A percentile compares a stretch with the other conserved stretches of the same genome.
These are phyloP conservation scores for Epichloe sylvatica DNA, from an alignment of 2,329 filamentous ascomycete species.

Conservation along the genomic window DNA sequence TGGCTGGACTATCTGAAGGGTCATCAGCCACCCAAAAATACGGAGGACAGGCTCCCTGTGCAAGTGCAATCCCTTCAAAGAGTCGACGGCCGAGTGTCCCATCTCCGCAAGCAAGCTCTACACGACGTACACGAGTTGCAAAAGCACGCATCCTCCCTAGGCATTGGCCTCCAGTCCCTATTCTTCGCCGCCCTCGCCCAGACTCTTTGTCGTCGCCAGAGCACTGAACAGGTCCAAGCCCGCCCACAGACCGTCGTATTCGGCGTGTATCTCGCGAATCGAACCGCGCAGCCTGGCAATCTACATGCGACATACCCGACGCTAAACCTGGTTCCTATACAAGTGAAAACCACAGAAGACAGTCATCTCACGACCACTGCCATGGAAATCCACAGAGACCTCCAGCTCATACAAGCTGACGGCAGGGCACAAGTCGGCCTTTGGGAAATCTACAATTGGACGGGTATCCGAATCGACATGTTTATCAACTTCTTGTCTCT, in stretches of 20 bases:
- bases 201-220: constrained; percentile 23
- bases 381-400: constrained; percentile 49
- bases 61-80: not conserved
- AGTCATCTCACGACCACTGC: constrained; percentile 37
- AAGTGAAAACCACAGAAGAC: constrained; percentile 27
- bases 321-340: constrained; percentile 63
- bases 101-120: constrained; percentile 36
- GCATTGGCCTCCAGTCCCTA: constrained; percentile 56
- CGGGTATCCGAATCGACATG: constrained; percentile 51
- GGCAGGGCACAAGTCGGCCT: constrained; percentile 45
- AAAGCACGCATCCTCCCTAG: constrained; percentile 29
- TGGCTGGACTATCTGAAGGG: constrained; percentile 28
- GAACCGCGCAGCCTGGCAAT: constrained; percentile 38
- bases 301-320: constrained; percentile 46
- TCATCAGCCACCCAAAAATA: not conserved
- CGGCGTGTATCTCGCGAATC: constrained; percentile 74
- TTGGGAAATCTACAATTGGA: constrained; percentile 63
- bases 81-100: constrained; percentile 10
- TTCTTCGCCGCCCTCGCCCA: constrained; percentile 61
- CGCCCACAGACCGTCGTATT: constrained; percentile 36
- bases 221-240: constrained; percentile 2
- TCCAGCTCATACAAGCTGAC: constrained; percentile 43
- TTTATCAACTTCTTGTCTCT: constrained; percentile 72
- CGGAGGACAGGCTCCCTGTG: not conserved
- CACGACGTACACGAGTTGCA: constrained; percentile 19